A percentile compares a stretch with the other conserved stretches of the same genome.
phyloP scores from a whole-genome alignment of 1,284 basidiomycete species.

The Gomphus sp. region DNA sequence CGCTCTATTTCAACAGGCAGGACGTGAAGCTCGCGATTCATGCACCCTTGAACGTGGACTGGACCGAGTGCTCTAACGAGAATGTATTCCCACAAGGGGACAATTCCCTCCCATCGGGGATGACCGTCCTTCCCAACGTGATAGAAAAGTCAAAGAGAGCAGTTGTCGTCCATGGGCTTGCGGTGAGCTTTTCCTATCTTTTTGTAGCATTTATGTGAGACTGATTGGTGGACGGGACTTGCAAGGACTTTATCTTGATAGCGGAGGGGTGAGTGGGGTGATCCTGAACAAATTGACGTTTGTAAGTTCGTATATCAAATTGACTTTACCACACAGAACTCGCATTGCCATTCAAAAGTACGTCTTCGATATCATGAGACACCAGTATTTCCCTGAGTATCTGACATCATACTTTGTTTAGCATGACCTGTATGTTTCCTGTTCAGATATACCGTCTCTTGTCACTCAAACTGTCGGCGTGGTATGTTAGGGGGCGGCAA shows the following conservation, averaged over 20 bases:
- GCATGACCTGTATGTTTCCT: conserved; percentile 55
- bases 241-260: conserved; percentile 55
- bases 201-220: neutral
- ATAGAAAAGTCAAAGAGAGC: conserved; percentile 66
- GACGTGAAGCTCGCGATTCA: conserved; percentile 71
- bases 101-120: conserved; percentile 47
- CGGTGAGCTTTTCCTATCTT: conserved; percentile 14
- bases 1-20: conserved; percentile 54
- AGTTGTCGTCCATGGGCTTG: conserved; percentile 64
- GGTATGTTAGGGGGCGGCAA: conserved; percentile 41
- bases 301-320: neutral
- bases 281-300: neutral
- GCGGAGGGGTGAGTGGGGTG: conserved; percentile 49
- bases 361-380: conserved; percentile 15
- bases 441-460: neutral
- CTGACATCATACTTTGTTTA: conserved; percentile 17
- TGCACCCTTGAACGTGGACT: conserved; percentile 50
- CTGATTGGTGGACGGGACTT: neutral
- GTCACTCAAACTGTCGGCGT: conserved; percentile 12
- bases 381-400: neutral
- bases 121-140: conserved; percentile 59
- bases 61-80: conserved; percentile 54
- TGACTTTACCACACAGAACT: conserved; percentile 27
- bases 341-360: conserved; percentile 62
- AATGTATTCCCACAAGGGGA: conserved; percentile 57